These are phyloP conservation scores for Populus alba DNA, from an alignment of 345 rosid genomes.

Conservation along the genomic window DNA sequence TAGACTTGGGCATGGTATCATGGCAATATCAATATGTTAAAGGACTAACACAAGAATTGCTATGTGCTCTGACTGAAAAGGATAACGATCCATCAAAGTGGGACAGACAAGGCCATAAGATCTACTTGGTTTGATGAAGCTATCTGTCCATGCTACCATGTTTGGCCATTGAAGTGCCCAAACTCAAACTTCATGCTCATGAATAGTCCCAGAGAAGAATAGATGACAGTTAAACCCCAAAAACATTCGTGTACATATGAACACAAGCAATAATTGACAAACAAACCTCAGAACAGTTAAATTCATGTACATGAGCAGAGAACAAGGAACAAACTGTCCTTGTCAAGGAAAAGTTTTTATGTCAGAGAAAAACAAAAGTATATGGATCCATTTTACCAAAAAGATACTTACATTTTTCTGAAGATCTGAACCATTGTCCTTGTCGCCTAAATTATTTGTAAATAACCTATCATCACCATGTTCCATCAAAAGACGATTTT, in stretches of 20 bases:
- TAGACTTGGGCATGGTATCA: not conserved
- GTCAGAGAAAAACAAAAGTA: not conserved
- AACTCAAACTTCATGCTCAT: not conserved
- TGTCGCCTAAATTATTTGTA: conserved; percentile 46
- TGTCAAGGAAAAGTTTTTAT: not conserved
- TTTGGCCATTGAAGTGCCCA: not conserved
- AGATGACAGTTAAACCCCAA: not conserved
- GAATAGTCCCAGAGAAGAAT: not conserved
- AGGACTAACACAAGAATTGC: not conserved
- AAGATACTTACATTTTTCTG: conserved; percentile 54
- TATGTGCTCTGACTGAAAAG: not conserved
- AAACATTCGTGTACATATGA: not conserved
- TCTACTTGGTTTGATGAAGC: not conserved
- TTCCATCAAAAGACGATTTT: conserved; percentile 70
- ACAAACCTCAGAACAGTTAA: too few relatives aligned
- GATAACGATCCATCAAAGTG: not conserved
- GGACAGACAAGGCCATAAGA: not conserved
- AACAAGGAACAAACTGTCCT: not conserved
- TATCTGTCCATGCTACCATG: not conserved
- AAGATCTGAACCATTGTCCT: conserved; percentile 39
- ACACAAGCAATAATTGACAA: not conserved
- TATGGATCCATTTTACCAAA: not conserved
- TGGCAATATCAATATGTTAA: not conserved
- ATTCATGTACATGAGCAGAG: not conserved
- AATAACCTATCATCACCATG: conserved; percentile 49